Evolutionary conservation across 495 filamentous ascomycete genomes (phyloP), one percentile per base, ranked within the genome.

Genomic region (Lichina pygmaea): DNA sequence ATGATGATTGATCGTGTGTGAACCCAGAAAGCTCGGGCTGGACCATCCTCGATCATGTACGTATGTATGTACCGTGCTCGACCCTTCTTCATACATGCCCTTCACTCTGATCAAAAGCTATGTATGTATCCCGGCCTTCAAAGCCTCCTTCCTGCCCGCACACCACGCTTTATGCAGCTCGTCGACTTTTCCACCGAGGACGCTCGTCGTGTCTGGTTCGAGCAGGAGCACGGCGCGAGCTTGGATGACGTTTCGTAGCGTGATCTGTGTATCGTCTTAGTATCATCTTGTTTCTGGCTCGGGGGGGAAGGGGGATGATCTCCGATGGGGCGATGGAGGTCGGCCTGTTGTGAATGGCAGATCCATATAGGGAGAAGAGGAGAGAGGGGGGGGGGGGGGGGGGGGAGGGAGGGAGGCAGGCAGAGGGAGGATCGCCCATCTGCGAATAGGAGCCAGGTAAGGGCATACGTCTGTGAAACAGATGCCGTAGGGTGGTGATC

Each of bases 131-230:
- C 64, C 73, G 44, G 65, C 64, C 56, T 69, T 70, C 46, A 97
- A 57, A 48, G 68, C 66, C 48, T 65, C 68, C 56, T 93, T 77
- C 52, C 83, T 65, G 12, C 70, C 69, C 31, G 78, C 74, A 46
- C 65, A 67, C 85, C 89, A 95, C 33, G 61, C 60, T 54, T 70
- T 71, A 52, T 93, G 78, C 65, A 84, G 65, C 0, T 54, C 63
- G 46, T 93, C 86, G 44, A 95, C 75, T 67, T 82, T 93, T 0
- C 89, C 89, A 2, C 89, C 89, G 12, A 94, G 58, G 3, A 93
- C 50, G 34, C 64, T 66, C 41, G 70, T 72, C 13, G 53, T 69
- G 10, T 52, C 59, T 1, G 81, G 75, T 39, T 83, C 74, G 9
- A 97, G 59, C 52, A 97, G 55, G 12, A 91, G 52, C 50, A 86